A percentile compares a stretch with the other conserved stretches of the same genome.
These are phyloP conservation scores for Termitomyces sp. DNA, from an alignment of 768 basidiomycete genomes.

Conservation along the genomic window DNA sequence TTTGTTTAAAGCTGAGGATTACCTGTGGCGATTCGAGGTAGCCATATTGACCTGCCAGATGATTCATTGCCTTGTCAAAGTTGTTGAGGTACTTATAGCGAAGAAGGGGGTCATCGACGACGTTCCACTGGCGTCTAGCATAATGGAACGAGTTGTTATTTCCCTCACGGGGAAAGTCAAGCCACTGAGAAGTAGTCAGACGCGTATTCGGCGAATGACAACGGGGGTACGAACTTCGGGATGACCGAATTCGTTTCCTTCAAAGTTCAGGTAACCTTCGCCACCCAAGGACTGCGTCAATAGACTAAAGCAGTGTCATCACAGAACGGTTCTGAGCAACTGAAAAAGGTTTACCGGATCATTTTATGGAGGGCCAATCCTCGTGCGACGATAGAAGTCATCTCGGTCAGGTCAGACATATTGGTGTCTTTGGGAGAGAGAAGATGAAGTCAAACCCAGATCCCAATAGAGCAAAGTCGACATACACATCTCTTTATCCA, in stretches of 20 bases:
- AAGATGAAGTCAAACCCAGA: not conserved
- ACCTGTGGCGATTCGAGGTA: constrained; percentile 87
- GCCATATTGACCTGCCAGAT: constrained; percentile 68
- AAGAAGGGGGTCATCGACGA: constrained; percentile 79
- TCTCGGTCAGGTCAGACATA: constrained; percentile 84
- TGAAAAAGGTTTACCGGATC: constrained; percentile 64
- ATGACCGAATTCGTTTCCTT: constrained; percentile 98
- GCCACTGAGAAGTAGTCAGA: constrained; percentile 60
- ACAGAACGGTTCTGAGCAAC: constrained; percentile 10
- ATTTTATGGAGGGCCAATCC: constrained; percentile 95
- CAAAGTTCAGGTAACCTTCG: constrained; percentile 97
- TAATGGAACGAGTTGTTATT: constrained; percentile 97
- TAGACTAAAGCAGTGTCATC: constrained; percentile 45
- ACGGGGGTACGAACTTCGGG: constrained; percentile 67
- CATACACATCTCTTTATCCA: constrained; percentile 99
- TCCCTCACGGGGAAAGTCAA: constrained; percentile 96
- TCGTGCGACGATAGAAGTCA: constrained; percentile 84
- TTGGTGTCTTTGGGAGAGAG: constrained; percentile 60
- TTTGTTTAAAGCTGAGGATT: constrained; percentile 5
- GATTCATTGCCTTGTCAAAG: constrained; percentile 93
- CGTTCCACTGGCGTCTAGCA: constrained; percentile 95
- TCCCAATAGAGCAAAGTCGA: constrained; percentile 12
- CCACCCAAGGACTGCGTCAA: constrained; percentile 92
- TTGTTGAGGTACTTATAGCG: constrained; percentile 95
- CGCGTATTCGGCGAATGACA: not conserved